Evolutionary conservation across 2,329 filamentous ascomycete genomes (phyloP).

Genomic region (Claviceps fusiformis): DNA sequence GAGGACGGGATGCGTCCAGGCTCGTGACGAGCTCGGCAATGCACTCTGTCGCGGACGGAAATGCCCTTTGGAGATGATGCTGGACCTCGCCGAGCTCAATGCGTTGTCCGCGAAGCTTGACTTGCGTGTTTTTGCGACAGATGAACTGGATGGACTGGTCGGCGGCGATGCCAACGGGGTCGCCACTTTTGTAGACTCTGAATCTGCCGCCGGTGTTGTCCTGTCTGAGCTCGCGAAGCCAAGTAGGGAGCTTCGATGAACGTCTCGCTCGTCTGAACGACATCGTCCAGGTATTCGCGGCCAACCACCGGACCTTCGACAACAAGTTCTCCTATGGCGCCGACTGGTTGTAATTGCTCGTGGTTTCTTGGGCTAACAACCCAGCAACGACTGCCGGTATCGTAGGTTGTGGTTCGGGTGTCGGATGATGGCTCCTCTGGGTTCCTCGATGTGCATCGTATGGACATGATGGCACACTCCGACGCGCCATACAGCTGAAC

Average conservation of each 20-base stretch:
- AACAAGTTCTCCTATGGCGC: neutral
- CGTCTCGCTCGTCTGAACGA: neutral
- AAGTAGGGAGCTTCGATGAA: neutral
- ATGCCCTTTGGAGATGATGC: neutral
- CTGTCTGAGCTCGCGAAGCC: neutral
- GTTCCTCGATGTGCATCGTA: neutral
- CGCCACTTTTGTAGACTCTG: neutral
- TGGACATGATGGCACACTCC: neutral
- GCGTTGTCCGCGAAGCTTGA: constrained; percentile 3
- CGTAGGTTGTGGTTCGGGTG: neutral
- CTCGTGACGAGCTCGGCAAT: neutral
- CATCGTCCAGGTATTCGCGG: neutral
- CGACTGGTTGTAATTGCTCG: neutral
- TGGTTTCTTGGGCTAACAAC: neutral
- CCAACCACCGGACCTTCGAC: neutral
- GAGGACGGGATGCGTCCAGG: neutral
- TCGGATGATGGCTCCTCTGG: neutral
- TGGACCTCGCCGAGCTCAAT: constrained; percentile 4
- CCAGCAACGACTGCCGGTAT: neutral
- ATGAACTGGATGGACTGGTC: neutral
- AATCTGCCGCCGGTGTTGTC: too few species aligned
- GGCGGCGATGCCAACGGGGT: neutral
- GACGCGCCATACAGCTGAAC: neutral
- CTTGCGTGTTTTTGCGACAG: neutral
- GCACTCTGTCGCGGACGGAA: neutral